Conservation (phyloP, 2,329 filamentous ascomycete species). For the Huntiella moniliformis region DNA sequence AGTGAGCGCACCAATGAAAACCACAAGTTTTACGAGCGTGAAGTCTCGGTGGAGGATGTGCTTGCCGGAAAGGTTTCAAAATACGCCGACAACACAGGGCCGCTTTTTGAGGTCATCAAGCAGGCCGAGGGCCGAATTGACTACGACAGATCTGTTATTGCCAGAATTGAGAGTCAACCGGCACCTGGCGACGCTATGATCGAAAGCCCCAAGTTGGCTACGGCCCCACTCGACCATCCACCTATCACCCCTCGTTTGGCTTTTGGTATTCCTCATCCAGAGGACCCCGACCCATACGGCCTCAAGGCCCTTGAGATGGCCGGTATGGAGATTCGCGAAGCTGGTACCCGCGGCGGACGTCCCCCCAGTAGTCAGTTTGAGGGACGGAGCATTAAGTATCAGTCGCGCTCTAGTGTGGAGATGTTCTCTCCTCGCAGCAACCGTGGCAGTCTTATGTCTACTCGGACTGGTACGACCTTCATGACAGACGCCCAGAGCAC, state of each 20-base stretch:
- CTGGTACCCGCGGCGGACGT: constrained; percentile 49
- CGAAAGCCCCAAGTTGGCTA: constrained; percentile 24
- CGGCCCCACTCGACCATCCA: constrained; percentile 12
- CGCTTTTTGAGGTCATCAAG: constrained; percentile 67
- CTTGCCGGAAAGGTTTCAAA: constrained; percentile 37
- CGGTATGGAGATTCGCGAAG: constrained; percentile 75
- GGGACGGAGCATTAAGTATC: constrained; percentile 47
- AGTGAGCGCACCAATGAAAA: constrained; percentile 40
- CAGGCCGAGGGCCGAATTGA: constrained; percentile 69
- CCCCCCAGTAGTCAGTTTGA: constrained; percentile 68
- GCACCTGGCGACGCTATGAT: constrained; percentile 57
- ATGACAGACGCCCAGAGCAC: constrained; percentile 53
- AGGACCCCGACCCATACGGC: constrained; percentile 84
- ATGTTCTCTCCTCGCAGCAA: constrained; percentile 41
- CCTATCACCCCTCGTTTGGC: constrained; percentile 21
- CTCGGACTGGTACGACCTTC: constrained; percentile 47
- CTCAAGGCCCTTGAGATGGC: constrained; percentile 80
- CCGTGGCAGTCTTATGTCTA: constrained; percentile 57
- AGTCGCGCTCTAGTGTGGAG: constrained; percentile 50
- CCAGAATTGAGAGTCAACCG: constrained; percentile 42
- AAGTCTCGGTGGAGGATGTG: constrained; percentile 35
- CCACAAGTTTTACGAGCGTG: constrained; percentile 35
- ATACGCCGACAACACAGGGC: constrained; percentile 32
- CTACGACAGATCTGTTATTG: constrained; percentile 49
- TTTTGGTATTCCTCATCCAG: constrained; percentile 61